Evolutionary conservation across 495 filamentous ascomycete genomes (phyloP), one percentile per base, ranked within the genome.

Genomic region (Podospora pseudopauciseta): DNA sequence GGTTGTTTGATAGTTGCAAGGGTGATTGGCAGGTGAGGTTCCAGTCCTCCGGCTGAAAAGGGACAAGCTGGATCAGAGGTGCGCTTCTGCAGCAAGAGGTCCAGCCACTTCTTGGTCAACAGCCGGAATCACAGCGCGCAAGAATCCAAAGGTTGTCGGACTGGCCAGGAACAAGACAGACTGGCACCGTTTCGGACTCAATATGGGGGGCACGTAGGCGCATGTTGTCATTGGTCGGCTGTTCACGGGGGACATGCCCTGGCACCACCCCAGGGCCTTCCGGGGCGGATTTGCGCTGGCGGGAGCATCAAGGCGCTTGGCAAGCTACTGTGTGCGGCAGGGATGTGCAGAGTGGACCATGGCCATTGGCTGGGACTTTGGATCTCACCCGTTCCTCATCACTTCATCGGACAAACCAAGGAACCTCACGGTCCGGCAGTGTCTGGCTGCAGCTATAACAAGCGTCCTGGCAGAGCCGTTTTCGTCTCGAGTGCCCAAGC

Each of bases 151-250:
- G 65, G 65, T 67, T 60, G 64, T 69, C 72, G 68, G 73, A 71
- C 72, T 68, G 66, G 70, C 67, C 73, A 76, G 74, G 74, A 74
- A 76, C 74, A 69, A 63, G 65, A 61, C 69, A 66, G 49, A 64
- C 63, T 63, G 64, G 68, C 67, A 67, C 57, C 60, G 70, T 73
- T 75, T 75, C 75, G 74, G 72, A 75, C 72, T 71, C 67, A 73
- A 65, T 65, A 71, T 68, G 63, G 65, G 72, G 70, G 65, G 64
- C 61, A 20, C 20, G 57, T 53, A n/a, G 26, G 16, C 7, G 32
- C 58, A 28, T 56, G 16, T 54, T 68, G 32, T 60, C 49, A 77
- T 74, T 73, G 71, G 75, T 27, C 18, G 65, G 59, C 23, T 30
- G 39, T 27, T 58, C 26, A 65, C 57, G 53, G 56, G 55, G 49